A percentile compares a stretch with the other conserved stretches of the same genome.
Evolutionary conservation across 192 early-diverging fungal species (phyloP).

Genomic region (Mycoemilia scoparia): DNA sequence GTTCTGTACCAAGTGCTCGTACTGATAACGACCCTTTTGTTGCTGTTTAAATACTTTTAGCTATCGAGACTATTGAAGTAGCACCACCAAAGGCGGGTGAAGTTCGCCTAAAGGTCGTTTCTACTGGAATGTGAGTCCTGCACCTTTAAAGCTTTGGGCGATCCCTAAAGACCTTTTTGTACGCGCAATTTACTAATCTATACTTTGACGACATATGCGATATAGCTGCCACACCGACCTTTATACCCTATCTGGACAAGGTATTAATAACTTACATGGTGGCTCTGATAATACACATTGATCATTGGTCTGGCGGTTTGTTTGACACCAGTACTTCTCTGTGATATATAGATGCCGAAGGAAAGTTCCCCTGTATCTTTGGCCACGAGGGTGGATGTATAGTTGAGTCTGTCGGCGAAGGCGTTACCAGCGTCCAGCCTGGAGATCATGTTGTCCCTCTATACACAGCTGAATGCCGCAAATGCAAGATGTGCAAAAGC

Average conservation of each 20-base stretch:
- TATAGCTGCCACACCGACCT: slow-evolving; percentile 92
- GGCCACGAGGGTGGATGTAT: slow-evolving; percentile 92
- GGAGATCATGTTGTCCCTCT: slow-evolving; percentile 97
- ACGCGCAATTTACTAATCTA: no score
- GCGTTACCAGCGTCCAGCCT: slow-evolving; percentile 68
- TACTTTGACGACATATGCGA: no score
- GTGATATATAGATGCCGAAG: slow-evolving; percentile 71
- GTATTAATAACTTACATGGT: no score
- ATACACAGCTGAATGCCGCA: slow-evolving; percentile 71
- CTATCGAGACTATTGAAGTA: slow-evolving; percentile 85
- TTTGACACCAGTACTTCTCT: no score
- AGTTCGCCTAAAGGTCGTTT: slow-evolving; percentile 79
- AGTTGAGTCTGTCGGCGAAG: slow-evolving; percentile 91
- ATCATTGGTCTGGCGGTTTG: no score
- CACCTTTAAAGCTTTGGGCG: no score
- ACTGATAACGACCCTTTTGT: no score
- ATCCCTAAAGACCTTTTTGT: not conserved
- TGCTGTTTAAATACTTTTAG: slow-evolving; percentile 15
- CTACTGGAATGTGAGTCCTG: slow-evolving; percentile 86
- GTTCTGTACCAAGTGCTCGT: not conserved
- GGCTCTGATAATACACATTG: no score
- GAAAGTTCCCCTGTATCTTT: slow-evolving; percentile 79
- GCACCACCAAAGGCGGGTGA: slow-evolving; percentile 85
- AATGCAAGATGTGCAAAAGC: slow-evolving; percentile 96
- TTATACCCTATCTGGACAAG: slow-evolving; percentile 81